phyloP scores from a whole-genome alignment of 768 basidiomycete genomes.

The Rhodotorula diobovata region DNA sequence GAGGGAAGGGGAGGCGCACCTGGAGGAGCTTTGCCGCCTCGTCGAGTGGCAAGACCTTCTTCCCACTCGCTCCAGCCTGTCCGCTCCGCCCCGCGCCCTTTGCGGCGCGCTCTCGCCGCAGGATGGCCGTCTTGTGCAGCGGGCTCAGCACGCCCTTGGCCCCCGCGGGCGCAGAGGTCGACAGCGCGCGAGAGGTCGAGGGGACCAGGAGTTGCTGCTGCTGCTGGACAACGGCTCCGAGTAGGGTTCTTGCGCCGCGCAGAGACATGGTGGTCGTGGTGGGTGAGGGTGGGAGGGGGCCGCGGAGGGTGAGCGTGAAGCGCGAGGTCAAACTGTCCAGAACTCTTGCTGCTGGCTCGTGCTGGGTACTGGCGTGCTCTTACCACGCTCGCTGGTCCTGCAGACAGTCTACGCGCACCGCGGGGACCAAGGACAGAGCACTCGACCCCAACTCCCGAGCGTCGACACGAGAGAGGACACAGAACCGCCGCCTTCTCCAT shows the following conservation, averaged over 20 bases:
- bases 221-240: background rate
- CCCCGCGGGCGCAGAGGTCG: background rate
- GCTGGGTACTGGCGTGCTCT: too few relatives aligned
- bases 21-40: conserved; percentile 39
- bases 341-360: too few relatives aligned
- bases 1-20: conserved; percentile 8
- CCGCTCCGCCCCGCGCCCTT: conserved; percentile 15
- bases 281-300: background rate
- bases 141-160: conserved; percentile 27
- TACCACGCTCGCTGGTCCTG: too few relatives aligned
- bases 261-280: background rate
- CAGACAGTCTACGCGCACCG: too few relatives aligned
- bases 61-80: conserved; percentile 36
- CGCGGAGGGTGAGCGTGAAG: background rate
- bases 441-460: too few relatives aligned
- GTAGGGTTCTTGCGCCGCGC: conserved; percentile 2
- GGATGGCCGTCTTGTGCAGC: conserved; percentile 34
- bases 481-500: too few relatives aligned
- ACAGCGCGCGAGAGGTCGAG: conserved; percentile 11
- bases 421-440: too few relatives aligned
- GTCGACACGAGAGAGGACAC: too few relatives aligned
- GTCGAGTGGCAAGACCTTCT: conserved; percentile 38
- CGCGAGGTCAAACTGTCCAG: too few relatives aligned
- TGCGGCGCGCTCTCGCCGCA: conserved; percentile 15
- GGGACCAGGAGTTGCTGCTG: background rate